Evolutionary conservation across 2,329 filamentous ascomycete species (phyloP).

Genomic region (Onygenales sp.): DNA sequence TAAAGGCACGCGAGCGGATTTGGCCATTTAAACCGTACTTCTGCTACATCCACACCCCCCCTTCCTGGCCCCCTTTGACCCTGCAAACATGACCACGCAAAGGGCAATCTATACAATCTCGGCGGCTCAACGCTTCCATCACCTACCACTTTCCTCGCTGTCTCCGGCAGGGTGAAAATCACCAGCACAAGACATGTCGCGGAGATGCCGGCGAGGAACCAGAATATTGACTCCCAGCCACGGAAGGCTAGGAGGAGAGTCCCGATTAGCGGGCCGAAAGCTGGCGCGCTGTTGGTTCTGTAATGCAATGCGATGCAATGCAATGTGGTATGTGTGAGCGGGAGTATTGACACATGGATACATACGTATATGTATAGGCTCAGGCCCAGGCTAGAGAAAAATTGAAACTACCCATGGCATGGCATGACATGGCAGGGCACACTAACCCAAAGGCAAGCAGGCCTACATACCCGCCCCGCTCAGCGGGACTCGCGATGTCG

Average conservation of each 20-base stretch:
- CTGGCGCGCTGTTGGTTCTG: neutral
- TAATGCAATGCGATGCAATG: neutral
- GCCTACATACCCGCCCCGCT: constrained; percentile 13
- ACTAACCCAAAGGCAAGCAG: constrained; percentile 8
- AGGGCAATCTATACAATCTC: neutral
- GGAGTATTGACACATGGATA: too few relatives aligned
- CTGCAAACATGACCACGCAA: neutral
- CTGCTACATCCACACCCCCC: neutral
- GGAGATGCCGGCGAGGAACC: constrained; percentile 25
- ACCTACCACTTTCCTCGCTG: constrained; percentile 17
- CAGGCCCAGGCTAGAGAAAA: neutral
- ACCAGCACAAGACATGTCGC: constrained; percentile 18
- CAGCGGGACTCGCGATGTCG: constrained; percentile 11
- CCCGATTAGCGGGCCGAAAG: neutral
- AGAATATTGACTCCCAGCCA: constrained; percentile 29
- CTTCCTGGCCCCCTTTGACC: neutral
- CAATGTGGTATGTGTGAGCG: too few relatives aligned
- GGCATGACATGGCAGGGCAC: neutral
- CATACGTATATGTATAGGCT: too few relatives aligned
- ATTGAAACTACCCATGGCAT: neutral
- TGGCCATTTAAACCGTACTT: constrained; percentile 4
- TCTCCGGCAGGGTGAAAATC: constrained; percentile 23
- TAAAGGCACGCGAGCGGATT: constrained; percentile 11
- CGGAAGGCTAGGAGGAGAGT: constrained; percentile 14
- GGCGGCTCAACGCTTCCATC: constrained; percentile 11